A percentile compares a stretch with the other conserved stretches of the same genome.
These are phyloP conservation scores for Penicillium sclerotiorum DNA, from an alignment of 2,329 filamentous ascomycete genomes.

Conservation along the genomic window DNA sequence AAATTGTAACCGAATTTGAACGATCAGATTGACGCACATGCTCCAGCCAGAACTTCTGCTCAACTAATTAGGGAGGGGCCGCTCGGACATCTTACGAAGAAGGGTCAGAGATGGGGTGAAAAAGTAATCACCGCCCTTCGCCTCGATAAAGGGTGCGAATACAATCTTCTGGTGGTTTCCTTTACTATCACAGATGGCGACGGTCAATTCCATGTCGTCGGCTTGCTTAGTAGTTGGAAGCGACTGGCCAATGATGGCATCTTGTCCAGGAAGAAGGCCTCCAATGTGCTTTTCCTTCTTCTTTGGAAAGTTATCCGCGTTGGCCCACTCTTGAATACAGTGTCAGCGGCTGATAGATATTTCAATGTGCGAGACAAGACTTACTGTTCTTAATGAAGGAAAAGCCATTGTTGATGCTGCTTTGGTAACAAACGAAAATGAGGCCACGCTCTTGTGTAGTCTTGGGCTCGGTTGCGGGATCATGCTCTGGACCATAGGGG, in stretches of 20 bases:
- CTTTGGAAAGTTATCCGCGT: constrained; percentile 2
- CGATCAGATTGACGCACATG: too few relatives aligned
- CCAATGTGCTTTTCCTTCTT: constrained; percentile 5
- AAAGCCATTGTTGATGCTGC: constrained; percentile 5
- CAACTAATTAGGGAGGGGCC: neutral
- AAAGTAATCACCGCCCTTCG: constrained; percentile 9
- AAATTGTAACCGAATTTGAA: too few relatives aligned
- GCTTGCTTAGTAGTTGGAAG: neutral
- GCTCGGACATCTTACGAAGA: neutral
- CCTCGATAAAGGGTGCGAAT: constrained; percentile 2
- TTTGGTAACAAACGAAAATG: constrained; percentile 49
- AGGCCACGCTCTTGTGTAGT: constrained; percentile 45
- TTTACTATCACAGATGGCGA: neutral
- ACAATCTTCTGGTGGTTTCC: neutral
- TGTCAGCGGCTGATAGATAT: neutral
- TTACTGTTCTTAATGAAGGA: constrained; percentile 5
- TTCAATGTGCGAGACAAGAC: neutral
- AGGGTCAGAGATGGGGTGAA: constrained; percentile 1
- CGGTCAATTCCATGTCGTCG: neutral
- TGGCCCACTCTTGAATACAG: constrained; percentile 3
- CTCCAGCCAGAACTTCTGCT: neutral
- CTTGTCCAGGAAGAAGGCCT: constrained; percentile 1
- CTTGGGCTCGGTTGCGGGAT: constrained; percentile 19
- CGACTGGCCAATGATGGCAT: constrained; percentile 4
- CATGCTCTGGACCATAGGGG: constrained; percentile 45